Evolutionary conservation across 768 basidiomycete genomes (phyloP).

Genomic region (Xanthoconium purpureum): DNA sequence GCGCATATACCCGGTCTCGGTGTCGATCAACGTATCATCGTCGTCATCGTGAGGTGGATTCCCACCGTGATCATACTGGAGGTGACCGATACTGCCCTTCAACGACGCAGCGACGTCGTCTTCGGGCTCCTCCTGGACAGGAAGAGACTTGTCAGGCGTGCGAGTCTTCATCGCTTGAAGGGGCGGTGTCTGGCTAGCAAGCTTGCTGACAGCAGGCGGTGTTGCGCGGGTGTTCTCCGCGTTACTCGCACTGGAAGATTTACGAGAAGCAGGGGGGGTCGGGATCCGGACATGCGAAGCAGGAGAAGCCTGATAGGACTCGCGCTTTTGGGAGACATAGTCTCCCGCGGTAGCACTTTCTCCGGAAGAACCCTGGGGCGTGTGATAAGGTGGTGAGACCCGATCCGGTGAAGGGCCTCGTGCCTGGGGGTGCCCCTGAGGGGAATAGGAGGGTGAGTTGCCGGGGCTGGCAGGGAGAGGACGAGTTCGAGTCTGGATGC

Average conservation of each 20-base stretch:
- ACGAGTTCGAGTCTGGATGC: conserved; percentile 21
- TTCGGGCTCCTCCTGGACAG: conserved; percentile 74
- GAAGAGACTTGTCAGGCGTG: conserved; percentile 69
- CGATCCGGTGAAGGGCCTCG: conserved; percentile 54
- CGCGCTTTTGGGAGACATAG: conserved; percentile 46
- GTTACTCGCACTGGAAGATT: conserved; percentile 18
- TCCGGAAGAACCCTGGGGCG: conserved; percentile 46
- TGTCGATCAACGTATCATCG: conserved; percentile 45
- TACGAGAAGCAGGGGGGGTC: conserved; percentile 31
- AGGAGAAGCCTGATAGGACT: conserved; percentile 37
- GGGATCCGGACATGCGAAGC: conserved; percentile 26
- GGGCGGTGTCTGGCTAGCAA: conserved; percentile 54
- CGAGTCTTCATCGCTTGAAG: conserved; percentile 50
- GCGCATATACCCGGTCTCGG: conserved; percentile 33
- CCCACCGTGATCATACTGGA: conserved; percentile 33
- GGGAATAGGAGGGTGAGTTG: conserved; percentile 39
- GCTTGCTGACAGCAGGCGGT: conserved; percentile 36
- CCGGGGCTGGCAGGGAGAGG: conserved; percentile 36
- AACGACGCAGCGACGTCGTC: conserved; percentile 47
- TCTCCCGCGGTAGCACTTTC: conserved; percentile 38
- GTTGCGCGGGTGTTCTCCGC: conserved; percentile 28
- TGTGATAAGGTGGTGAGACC: conserved; percentile 47
- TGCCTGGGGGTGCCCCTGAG: conserved; percentile 38
- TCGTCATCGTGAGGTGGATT: conserved; percentile 45
- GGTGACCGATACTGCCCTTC: conserved; percentile 41